A percentile compares a stretch with the other conserved stretches of the same genome.
Conservation (phyloP, 2,329 filamentous ascomycete genomes). For the Penicillium sp. region DNA sequence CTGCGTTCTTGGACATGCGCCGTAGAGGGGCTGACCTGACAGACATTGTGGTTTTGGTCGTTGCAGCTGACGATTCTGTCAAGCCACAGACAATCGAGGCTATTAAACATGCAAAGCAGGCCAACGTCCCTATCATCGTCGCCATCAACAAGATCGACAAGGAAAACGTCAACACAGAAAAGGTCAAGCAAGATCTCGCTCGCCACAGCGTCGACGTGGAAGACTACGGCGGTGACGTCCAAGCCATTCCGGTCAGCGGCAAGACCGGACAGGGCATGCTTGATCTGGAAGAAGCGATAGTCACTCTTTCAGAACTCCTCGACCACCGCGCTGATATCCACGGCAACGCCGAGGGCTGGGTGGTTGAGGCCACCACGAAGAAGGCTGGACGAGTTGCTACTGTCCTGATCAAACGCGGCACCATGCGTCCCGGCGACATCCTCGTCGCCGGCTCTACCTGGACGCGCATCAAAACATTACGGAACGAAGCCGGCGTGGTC, state of each 20-base stretch:
- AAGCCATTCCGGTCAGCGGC: slow-evolving; percentile 85
- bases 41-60: slow-evolving; percentile 92
- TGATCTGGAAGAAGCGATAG: slow-evolving; percentile 84
- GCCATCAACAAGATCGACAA: slow-evolving; percentile 98
- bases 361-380: slow-evolving; percentile 88
- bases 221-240: slow-evolving; percentile 90
- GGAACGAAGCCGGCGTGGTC: slow-evolving; percentile 75
- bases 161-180: slow-evolving; percentile 71
- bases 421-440: slow-evolving; percentile 72
- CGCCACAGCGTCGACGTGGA: slow-evolving; percentile 84
- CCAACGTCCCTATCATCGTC: slow-evolving; percentile 91
- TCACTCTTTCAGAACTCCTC: slow-evolving; percentile 81
- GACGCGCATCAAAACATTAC: slow-evolving; percentile 77
- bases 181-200: slow-evolving; percentile 83
- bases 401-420: slow-evolving; percentile 82
- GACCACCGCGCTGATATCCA: slow-evolving; percentile 78
- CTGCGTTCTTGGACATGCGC: slow-evolving; percentile 92
- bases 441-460: slow-evolving; percentile 86
- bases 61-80: slow-evolving; percentile 94
- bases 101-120: slow-evolving; percentile 82
- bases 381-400: slow-evolving; percentile 80
- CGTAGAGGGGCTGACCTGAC: slow-evolving; percentile 93
- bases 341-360: slow-evolving; percentile 83
- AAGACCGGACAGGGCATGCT: slow-evolving; percentile 91
- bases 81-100: slow-evolving; percentile 97